These are phyloP conservation scores for Venturia nashicola DNA, from an alignment of 2,329 filamentous ascomycete genomes.

Conservation along the genomic window DNA sequence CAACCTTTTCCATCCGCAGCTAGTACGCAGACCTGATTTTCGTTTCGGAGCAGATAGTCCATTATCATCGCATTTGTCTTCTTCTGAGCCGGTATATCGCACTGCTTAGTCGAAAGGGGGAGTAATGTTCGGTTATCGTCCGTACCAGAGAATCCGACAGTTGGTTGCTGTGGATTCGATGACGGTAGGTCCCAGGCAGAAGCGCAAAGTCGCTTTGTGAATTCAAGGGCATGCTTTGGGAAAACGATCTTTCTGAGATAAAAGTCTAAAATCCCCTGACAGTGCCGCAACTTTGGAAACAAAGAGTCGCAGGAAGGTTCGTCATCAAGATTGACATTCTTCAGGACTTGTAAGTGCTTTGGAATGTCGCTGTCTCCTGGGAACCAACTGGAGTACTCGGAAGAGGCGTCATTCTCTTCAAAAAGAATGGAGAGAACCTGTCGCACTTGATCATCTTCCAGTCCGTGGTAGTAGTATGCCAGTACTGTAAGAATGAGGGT, in stretches of 20 bases:
- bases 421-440: constrained; percentile 35
- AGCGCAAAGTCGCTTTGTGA: constrained; percentile 48
- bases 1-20: constrained; percentile 9
- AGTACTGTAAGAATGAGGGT: constrained; percentile 53
- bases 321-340: constrained; percentile 47
- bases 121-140: constrained; percentile 50
- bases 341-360: constrained; percentile 26
- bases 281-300: constrained; percentile 40
- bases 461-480: constrained; percentile 52
- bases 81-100: constrained; percentile 40
- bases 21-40: constrained; percentile 33
- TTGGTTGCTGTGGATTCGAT: constrained; percentile 31
- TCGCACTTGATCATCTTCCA: constrained; percentile 39
- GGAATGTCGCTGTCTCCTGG: constrained; percentile 22
- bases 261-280: constrained; percentile 48
- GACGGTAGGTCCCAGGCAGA: constrained; percentile 56
- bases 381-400: constrained; percentile 42
- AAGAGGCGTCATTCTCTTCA: constrained; percentile 37
- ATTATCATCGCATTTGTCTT: constrained; percentile 60
- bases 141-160: constrained; percentile 59
- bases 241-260: constrained; percentile 50
- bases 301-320: constrained; percentile 34
- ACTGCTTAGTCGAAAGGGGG: constrained; percentile 43
- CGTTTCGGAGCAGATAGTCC: constrained; percentile 40
- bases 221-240: constrained; percentile 49